phyloP scores from a whole-genome alignment of 352 stramenopile species.

The Halophytophthora polymorphica region DNA sequence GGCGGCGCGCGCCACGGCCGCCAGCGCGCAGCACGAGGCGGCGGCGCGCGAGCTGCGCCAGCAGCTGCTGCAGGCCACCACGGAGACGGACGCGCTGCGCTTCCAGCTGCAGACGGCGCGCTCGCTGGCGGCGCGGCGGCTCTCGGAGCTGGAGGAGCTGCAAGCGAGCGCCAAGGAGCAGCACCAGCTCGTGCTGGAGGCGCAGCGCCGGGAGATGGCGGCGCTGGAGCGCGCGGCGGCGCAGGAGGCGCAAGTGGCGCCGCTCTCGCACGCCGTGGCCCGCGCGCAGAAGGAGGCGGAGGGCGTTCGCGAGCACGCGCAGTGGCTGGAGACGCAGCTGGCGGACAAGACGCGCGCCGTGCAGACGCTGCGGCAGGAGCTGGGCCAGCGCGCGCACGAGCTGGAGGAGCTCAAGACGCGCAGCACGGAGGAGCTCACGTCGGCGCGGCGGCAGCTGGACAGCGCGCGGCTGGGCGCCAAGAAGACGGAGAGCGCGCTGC shows the following conservation, averaged over 20 bases:
- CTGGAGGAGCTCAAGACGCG: slow-evolving; percentile 53
- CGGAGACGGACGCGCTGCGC: slow-evolving; percentile 49
- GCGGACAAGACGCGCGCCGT: slow-evolving; percentile 63
- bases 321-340: slow-evolving; percentile 68
- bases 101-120: slow-evolving; percentile 46
- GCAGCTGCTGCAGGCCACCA: slow-evolving; percentile 40
- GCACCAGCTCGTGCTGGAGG: slow-evolving; percentile 43
- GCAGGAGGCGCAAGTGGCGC: slow-evolving; percentile 60
- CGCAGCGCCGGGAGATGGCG: slow-evolving; percentile 61
- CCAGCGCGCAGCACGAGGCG: slow-evolving; percentile 25
- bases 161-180: slow-evolving; percentile 61
- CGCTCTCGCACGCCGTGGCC: slow-evolving; percentile 40
- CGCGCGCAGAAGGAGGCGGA: slow-evolving; percentile 57
- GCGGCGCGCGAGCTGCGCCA: slow-evolving; percentile 30
- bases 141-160: slow-evolving; percentile 59
- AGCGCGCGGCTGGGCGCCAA: slow-evolving; percentile 54
- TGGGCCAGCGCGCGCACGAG: slow-evolving; percentile 54
- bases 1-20: slow-evolving; percentile 21
- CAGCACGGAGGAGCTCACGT: slow-evolving; percentile 46
- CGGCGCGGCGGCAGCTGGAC: slow-evolving; percentile 51
- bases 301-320: slow-evolving; percentile 46
- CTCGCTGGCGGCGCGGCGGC: slow-evolving; percentile 54
- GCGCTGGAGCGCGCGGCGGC: slow-evolving; percentile 54
- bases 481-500: slow-evolving; percentile 60
- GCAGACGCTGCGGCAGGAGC: slow-evolving; percentile 52